Base-by-base conservation (phyloP, 169 alveolate genomes). In the Cryptosporidium baileyi region DNA sequence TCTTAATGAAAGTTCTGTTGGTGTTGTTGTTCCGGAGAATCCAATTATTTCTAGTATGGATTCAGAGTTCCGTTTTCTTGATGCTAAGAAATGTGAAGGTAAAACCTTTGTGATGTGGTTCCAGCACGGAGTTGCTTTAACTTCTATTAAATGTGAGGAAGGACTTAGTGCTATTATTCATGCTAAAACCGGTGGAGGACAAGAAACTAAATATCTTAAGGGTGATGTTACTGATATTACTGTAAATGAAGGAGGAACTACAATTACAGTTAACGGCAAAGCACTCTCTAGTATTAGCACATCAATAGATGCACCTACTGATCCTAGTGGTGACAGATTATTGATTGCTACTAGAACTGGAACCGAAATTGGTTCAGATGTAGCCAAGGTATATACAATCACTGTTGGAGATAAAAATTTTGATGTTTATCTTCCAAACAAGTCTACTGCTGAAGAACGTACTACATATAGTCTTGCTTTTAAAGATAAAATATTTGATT, bases 101-200 rank as follows among this genome's bases (percentile, higher is more conserved):
- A n/a, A n/a, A n/a, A n/a, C n/a, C n/a, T 60, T 60, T 24, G n/a
- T 13, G 1, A 40, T 60, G 30, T 60, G 74, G 74, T 60, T 60
- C 24, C 1, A 0, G 0, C 1, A 13, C 7, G 74, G 74, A 0
- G 26, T n/a, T 0, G 51, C 74, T 15, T 44, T 34, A 32, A 15
- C 74, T 5, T 32, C 74, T 0, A 19, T 60, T 2, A 17, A 30
- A 8, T 60, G 74, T 15, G 74, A 49, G 11, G n/a, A n/a, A n/a
- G n/a, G n/a, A n/a, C n/a, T n/a, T n/a, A n/a, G n/a, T n/a, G n/a
- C n/a, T n/a, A n/a, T n/a, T n/a, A n/a, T n/a, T n/a, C n/a, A n/a
- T n/a, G 49, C 0, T 0, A 32, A 60, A 26, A 60, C 74, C 1
- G 44, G 40, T 0, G 9, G 3, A 0, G 0, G 0, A 2, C 47